Base-by-base conservation (phyloP, 2,329 filamentous ascomycete genomes). In the Botryotinia calthae region DNA sequence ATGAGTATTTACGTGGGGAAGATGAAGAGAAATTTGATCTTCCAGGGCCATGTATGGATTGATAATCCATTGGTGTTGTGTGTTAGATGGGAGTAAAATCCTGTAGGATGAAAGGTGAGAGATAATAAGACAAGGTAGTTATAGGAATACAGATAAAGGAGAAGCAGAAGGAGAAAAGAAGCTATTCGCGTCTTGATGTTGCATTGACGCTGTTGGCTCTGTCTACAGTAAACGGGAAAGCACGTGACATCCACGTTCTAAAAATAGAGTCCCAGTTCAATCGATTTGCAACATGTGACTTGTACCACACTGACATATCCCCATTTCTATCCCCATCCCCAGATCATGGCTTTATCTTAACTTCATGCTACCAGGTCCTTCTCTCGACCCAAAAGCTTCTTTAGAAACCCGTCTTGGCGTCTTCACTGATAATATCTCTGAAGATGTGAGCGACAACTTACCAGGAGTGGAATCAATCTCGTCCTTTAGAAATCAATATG, bases 21-120 rank as follows among this genome's bases (percentile, higher is more conserved):
- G 78, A 73, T 14, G 80, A 79, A 22, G 80, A 78, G 81, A 91
- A 91, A 79, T 87, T 91, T 71, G 88, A 86, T 75, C 87, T 82
- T 76, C 90, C 89, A 77, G 86, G 84, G 76, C 87, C 87, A 79
- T 90, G 88, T 73, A 89, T 84, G 64, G 85, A 82, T 80, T 88
- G 85, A 79, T 89, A 88, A 79, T 89, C 87, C 87, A 89, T 89
- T 65, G 31, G 75, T 8, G 16, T 48, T 69, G 37, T n/a, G 16
- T 16, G 22, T 3, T 66, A 37, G 12, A 48, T 48, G 22, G 42
- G n/a, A 69, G 16, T 46, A 34, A 8, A 37, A 51, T 72, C 62
- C 62, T 72, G 61, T 37, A 22, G 70, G 62, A 72, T 72, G 48
- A 59, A 2, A 6, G 25, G 14, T 4, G 40, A n/a, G 20, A 37